Evolutionary conservation across 331 rosid species (phyloP).

Genomic region (Quercus phellos): DNA sequence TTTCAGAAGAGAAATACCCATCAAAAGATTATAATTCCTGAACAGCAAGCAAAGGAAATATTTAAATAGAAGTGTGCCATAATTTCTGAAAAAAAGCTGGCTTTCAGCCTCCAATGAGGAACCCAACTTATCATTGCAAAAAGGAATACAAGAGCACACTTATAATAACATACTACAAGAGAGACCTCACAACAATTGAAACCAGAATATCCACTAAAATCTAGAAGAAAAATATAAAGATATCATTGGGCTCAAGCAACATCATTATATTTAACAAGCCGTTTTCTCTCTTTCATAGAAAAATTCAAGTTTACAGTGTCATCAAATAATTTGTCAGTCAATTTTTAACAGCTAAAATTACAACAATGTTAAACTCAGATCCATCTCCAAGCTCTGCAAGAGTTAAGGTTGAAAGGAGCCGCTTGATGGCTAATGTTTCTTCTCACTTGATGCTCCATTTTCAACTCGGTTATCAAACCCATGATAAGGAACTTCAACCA

Average conservation of each 20-base stretch:
- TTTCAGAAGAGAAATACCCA: neutral
- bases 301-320: constrained; percentile 33
- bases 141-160: neutral
- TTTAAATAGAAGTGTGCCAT: neutral
- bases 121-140: neutral
- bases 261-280: constrained; percentile 21
- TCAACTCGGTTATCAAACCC: constrained; percentile 65
- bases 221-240: constrained; percentile 13
- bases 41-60: neutral
- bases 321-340: constrained; percentile 28
- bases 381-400: constrained; percentile 26
- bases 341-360: constrained; percentile 24
- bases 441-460: constrained; percentile 60
- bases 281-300: constrained; percentile 18
- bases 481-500: constrained; percentile 82
- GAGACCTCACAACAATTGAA: constrained; percentile 7
- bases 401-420: constrained; percentile 18
- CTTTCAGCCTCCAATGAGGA: neutral
- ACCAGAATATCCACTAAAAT: neutral
- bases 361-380: constrained; percentile 26
- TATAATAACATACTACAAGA: neutral
- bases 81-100: neutral
- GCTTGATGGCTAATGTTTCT: constrained; percentile 35
- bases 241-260: constrained; percentile 16
- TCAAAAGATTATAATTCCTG: neutral